Percentiles rank a stretch among this genome's conserved stretches.
Conservation (phyloP, 257 asterid species). For the Echium plantagineum region DNA sequence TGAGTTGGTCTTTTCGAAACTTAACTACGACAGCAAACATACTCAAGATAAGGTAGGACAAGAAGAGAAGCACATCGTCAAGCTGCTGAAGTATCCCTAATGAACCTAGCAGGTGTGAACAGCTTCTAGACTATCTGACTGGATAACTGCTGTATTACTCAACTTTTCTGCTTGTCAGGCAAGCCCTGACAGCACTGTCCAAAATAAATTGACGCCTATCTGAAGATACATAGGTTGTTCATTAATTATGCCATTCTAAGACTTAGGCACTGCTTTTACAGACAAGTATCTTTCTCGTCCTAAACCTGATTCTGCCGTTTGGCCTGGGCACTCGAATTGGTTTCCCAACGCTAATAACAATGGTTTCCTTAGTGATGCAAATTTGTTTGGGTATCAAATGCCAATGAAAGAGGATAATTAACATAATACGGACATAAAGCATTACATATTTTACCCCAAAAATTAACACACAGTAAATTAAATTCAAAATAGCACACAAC, state of each 20-base stretch:
- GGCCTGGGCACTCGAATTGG: constrained; percentile 47
- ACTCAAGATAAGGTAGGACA: constrained; percentile 40
- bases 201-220: not conserved
- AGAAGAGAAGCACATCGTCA: constrained; percentile 79
- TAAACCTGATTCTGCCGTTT: constrained; percentile 48
- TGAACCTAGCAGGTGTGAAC: constrained; percentile 67
- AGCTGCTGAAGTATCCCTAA: constrained; percentile 80
- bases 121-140: not conserved
- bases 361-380: constrained; percentile 40
- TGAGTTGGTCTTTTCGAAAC: too few species aligned
- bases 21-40: too few species aligned
- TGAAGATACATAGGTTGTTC: not conserved
- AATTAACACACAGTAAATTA: too few species aligned
- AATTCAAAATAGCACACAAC: too few species aligned
- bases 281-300: constrained; percentile 55
- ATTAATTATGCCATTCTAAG: constrained; percentile 7
- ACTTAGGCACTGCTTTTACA: constrained; percentile 25
- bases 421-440: too few species aligned
- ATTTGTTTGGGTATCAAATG: constrained; percentile 44
- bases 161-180: constrained; percentile 2
- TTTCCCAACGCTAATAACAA: constrained; percentile 35
- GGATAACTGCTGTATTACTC: constrained; percentile 7
- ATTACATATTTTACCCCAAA: too few species aligned
- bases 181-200: not conserved
- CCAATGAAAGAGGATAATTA: constrained; percentile 51